These are phyloP conservation scores for Suhomyces faveliae DNA, from an alignment of 805 yeast species.

Conservation along the genomic window DNA sequence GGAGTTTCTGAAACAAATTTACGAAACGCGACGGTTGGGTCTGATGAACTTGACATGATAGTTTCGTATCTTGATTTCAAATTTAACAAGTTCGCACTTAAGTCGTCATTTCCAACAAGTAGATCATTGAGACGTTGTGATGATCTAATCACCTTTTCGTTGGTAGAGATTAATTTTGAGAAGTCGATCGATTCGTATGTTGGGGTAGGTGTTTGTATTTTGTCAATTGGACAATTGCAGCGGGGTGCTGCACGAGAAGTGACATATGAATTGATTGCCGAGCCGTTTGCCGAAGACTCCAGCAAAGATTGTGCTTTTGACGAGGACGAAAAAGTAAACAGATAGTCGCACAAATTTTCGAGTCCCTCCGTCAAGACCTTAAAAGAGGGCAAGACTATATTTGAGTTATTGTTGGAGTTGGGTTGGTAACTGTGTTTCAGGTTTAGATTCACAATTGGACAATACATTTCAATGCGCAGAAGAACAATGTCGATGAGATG, in stretches of 20 bases:
- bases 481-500: slow-evolving; percentile 7
- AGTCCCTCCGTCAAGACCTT: slow-evolving; percentile 1
- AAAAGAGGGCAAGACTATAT: slow-evolving; percentile 1
- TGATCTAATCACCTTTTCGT: background rate
- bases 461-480: slow-evolving; percentile 2
- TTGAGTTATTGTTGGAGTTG: background rate
- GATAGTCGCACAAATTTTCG: background rate
- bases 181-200: background rate
- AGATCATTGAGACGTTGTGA: background rate
- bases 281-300: background rate
- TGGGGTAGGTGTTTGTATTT: background rate
- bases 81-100: background rate
- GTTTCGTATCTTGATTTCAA: background rate
- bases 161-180: background rate
- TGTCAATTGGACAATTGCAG: background rate
- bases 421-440: slow-evolving; percentile 4
- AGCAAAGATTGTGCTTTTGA: background rate
- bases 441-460: slow-evolving; percentile 1
- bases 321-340: slow-evolving; percentile 1
- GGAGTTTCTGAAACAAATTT: background rate
- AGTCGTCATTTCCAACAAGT: background rate
- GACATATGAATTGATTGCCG: background rate
- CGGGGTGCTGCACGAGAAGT: background rate
- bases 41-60: background rate
- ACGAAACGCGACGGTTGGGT: slow-evolving; percentile 2